phyloP scores from a whole-genome alignment of 495 filamentous ascomycete genomes.

The Penicillium manginii region DNA sequence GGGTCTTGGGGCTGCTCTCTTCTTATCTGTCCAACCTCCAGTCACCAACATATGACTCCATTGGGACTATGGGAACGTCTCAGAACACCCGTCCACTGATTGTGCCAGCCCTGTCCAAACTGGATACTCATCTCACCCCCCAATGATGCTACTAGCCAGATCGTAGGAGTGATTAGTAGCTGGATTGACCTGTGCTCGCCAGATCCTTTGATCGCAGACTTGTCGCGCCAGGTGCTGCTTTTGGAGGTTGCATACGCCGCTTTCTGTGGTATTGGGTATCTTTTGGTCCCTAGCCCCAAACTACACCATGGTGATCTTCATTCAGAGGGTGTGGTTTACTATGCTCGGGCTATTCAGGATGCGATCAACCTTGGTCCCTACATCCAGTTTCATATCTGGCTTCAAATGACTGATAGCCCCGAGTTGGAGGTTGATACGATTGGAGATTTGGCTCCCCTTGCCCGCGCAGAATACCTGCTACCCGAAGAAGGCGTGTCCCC shows the following conservation, averaged over 20 bases:
- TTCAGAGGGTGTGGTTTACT: conserved; percentile 62
- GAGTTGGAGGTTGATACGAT: conserved; percentile 58
- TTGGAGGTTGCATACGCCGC: conserved; percentile 91
- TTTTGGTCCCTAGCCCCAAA: conserved; percentile 78
- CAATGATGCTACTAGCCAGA: conserved; percentile 67
- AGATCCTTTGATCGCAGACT: conserved; percentile 76
- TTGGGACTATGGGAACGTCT: conserved; percentile 41
- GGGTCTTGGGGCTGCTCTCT: conserved; percentile 69
- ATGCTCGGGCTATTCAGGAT: conserved; percentile 84
- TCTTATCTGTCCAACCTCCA: conserved; percentile 52
- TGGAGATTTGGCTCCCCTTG: conserved; percentile 61
- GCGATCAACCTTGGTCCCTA: conserved; percentile 72
- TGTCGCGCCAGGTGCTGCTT: conserved; percentile 87
- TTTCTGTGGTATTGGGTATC: conserved; percentile 85
- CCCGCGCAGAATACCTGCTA: conserved; percentile 54
- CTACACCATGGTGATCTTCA: conserved; percentile 50
- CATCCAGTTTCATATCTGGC: conserved; percentile 76
- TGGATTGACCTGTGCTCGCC: conserved; percentile 91
- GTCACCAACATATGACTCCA: conserved; percentile 31
- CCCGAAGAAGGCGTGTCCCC: conserved; percentile 30
- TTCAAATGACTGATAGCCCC: conserved; percentile 72
- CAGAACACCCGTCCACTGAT: conserved; percentile 51
- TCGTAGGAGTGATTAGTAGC: conserved; percentile 74
- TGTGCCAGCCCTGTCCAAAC: conserved; percentile 70
- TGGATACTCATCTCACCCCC: conserved; percentile 80